A percentile compares a stretch with the other conserved stretches of the same genome.
Conservation (phyloP, 2,329 filamentous ascomycete genomes). For the Aspergillus clavatus region DNA sequence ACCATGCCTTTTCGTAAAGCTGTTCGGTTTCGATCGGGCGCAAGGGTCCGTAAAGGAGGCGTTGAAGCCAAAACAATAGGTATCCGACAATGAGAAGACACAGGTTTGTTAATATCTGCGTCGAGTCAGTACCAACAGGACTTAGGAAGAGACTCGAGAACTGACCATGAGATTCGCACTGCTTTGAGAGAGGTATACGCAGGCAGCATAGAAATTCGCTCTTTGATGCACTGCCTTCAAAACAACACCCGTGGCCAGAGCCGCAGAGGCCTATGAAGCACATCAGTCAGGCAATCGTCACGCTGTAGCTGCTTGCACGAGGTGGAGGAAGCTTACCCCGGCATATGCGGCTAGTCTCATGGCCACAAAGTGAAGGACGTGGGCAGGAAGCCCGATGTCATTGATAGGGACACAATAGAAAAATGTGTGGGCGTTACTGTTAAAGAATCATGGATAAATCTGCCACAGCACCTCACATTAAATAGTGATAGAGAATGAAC, state of each 20-base stretch:
- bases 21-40: slow-evolving; percentile 95
- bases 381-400: slow-evolving; percentile 25
- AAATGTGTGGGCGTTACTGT: slow-evolving; percentile 2
- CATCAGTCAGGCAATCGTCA: slow-evolving; percentile 7
- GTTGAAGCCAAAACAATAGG: slow-evolving; percentile 81
- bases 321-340: slow-evolving; percentile 40
- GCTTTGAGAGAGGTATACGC: slow-evolving; percentile 93
- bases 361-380: slow-evolving; percentile 19
- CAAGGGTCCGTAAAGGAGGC: slow-evolving; percentile 82
- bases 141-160: slow-evolving; percentile 14
- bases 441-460: not conserved
- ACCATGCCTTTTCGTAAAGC: slow-evolving; percentile 96
- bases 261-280: slow-evolving; percentile 64
- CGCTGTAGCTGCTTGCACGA: not conserved
- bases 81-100: slow-evolving; percentile 74
- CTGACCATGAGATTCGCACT: slow-evolving; percentile 88
- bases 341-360: slow-evolving; percentile 51
- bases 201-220: slow-evolving; percentile 96
- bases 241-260: slow-evolving; percentile 76
- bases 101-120: slow-evolving; percentile 83
- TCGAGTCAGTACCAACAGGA: slow-evolving; percentile 1
- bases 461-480: slow-evolving; percentile 19
- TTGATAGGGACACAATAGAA: slow-evolving; percentile 18
- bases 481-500: slow-evolving; percentile 4
- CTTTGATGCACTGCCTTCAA: slow-evolving; percentile 90